These are phyloP conservation scores for Funneliformis caledonium DNA, from an alignment of 371 early-diverging fungal species.

Conservation along the genomic window DNA sequence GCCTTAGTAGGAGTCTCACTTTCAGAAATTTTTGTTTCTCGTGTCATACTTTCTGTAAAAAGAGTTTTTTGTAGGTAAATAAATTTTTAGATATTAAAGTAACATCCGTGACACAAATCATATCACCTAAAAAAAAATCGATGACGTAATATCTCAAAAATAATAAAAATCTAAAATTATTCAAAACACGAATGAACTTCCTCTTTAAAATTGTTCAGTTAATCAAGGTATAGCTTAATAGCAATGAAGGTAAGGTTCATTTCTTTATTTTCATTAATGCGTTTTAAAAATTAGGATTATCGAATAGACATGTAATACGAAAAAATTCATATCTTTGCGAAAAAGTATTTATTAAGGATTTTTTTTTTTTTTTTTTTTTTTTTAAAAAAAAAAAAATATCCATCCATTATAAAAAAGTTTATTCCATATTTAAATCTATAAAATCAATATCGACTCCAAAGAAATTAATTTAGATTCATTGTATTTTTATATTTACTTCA, in stretches of 20 bases:
- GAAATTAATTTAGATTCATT: too few relatives aligned
- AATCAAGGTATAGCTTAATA: not conserved
- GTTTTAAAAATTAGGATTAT: not conserved
- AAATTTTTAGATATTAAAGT: not conserved
- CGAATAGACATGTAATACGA: not conserved
- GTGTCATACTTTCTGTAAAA: not conserved
- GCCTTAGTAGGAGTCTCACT: not conserved
- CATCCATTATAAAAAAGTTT: not conserved
- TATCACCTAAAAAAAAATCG: not conserved
- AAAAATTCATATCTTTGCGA: not conserved
- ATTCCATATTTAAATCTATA: not conserved
- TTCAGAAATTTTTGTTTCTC: not conserved
- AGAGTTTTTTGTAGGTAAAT: not conserved
- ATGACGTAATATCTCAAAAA: not conserved
- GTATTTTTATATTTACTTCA: too few relatives aligned
- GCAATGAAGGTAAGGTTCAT: not conserved
- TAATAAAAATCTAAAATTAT: not conserved
- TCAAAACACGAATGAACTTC: not conserved
- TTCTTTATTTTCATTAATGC: not conserved
- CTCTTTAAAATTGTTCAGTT: not conserved
- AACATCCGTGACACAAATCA: not conserved
- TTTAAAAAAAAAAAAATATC: not conserved
- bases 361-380: too few relatives aligned
- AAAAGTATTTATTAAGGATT: not conserved
- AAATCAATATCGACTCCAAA: not conserved